These are phyloP conservation scores for Vitis vinifera DNA, from an alignment of 164 flowering plant genomes.

Conservation along the genomic window ASM3070453v1 NC_081807.1:3082501-3083000, in stretches of 20 bases:
- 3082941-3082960: conserved; percentile 84
- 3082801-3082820: conserved; percentile 22
- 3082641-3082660: conserved; percentile 78
- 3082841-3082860: conserved; percentile 81
- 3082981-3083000: conserved; percentile 44
- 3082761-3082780: conserved; percentile 7
- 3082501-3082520: conserved; percentile 9
- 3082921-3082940: conserved; percentile 11
- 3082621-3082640: conserved; percentile 58
- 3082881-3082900: too few species aligned
- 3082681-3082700: too few species aligned
- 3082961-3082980: conserved; percentile 57
- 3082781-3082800: conserved; percentile 47
- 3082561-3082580: conserved; percentile 12
- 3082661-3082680: too few species aligned
- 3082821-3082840: conserved; percentile 48
- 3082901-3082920: not conserved
- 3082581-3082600: conserved; percentile 62
- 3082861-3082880: conserved; percentile 66
- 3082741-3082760: not conserved
- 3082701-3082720: too few species aligned
- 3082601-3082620: conserved; percentile 66
- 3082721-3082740: not conserved
- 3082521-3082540: not conserved
- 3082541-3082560: not conserved